These are phyloP conservation scores for Cyberlindnera amylophila DNA, from an alignment of 805 yeast species.

Conservation along the genomic window DNA sequence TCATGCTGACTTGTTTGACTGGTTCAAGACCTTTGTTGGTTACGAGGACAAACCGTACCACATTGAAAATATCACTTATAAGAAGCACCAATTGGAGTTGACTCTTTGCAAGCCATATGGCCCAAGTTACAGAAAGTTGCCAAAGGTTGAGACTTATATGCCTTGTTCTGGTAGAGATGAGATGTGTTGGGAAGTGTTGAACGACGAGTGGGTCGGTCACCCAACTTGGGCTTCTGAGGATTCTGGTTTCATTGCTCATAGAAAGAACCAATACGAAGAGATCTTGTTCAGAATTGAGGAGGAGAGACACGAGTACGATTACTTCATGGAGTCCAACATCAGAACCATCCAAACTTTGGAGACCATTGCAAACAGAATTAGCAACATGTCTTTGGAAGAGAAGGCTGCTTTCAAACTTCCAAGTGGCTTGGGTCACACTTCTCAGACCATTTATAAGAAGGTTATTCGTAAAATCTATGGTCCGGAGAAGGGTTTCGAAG, in stretches of 20 bases:
- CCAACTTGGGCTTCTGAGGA: conserved; percentile 99
- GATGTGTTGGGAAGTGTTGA: conserved; percentile 97
- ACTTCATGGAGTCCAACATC: conserved; percentile 89
- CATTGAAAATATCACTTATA: conserved; percentile 82
- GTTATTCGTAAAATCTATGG: conserved; percentile 91
- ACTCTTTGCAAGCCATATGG: conserved; percentile 92
- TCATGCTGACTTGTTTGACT: conserved; percentile 70
- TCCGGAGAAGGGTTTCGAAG: conserved; percentile 92
- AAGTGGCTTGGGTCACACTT: conserved; percentile 89
- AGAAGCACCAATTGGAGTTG: conserved; percentile 87
- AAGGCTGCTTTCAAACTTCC: conserved; percentile 82
- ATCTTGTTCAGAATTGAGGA: conserved; percentile 92
- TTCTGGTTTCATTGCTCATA: conserved; percentile 97
- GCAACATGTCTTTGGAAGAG: conserved; percentile 90
- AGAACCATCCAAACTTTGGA: conserved; percentile 94
- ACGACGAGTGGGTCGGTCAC: conserved; percentile 99
- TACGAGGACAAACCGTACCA: conserved; percentile 79
- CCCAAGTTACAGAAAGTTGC: conserved; percentile 88
- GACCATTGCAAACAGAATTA: conserved; percentile 89
- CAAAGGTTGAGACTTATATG: conserved; percentile 91
- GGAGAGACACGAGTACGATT: conserved; percentile 96
- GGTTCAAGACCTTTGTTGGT: conserved; percentile 93
- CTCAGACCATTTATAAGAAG: conserved; percentile 87
- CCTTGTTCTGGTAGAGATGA: conserved; percentile 98
- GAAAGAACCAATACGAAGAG: conserved; percentile 97